Base-by-base conservation (phyloP, 2,329 filamentous ascomycete species). In the Aspergillus quadricinctus region DNA sequence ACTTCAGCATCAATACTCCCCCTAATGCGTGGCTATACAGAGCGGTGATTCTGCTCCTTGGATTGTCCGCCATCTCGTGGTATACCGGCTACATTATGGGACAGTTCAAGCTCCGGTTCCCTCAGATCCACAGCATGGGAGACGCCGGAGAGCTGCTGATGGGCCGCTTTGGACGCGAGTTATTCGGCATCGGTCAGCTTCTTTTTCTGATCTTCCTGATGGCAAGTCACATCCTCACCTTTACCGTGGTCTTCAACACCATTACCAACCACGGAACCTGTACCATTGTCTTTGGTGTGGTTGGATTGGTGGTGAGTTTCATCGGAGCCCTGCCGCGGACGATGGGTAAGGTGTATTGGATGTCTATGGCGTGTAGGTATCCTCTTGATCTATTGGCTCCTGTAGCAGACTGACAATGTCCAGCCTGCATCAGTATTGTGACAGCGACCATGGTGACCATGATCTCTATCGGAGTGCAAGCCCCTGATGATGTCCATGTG, bases 161-260 rank as follows among this genome's bases (percentile, higher is more conserved):
- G 62, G 88, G 88, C n/a, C 75, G 73, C 10, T 73, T 83, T 28
- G 86, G 84, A 3, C 82, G 84, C 58, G 83, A 87, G 66, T 57
- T 90, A 46, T 76, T 88, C 37, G 84, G 84, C 31, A 72, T 77
- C 57, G 85, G 82, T 62, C 86, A 88, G 62, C 72, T 81, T 1
- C 71, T 89, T 17, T 83, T 89, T 66, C 74, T 89, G 40, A 76
- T 87, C 56, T 88, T 90, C 74, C 81, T 88, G 57, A 84, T 87
- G 71, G 86, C 81, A 27, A 88, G 86, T n/a, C 88, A 90, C 71
- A 80, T 88, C 54, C 74, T 89, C 57, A 88, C 85, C 0, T 88
- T 88, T 59, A 81, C 81, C 29, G 86, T 89, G 63, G 83, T 86
- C 65, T 82, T 89, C 70, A 85, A 85, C 63, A 83, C 80, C 49